Conservation (phyloP, 495 filamentous ascomycete genomes). For the Chaetomidium leptoderma region DNA sequence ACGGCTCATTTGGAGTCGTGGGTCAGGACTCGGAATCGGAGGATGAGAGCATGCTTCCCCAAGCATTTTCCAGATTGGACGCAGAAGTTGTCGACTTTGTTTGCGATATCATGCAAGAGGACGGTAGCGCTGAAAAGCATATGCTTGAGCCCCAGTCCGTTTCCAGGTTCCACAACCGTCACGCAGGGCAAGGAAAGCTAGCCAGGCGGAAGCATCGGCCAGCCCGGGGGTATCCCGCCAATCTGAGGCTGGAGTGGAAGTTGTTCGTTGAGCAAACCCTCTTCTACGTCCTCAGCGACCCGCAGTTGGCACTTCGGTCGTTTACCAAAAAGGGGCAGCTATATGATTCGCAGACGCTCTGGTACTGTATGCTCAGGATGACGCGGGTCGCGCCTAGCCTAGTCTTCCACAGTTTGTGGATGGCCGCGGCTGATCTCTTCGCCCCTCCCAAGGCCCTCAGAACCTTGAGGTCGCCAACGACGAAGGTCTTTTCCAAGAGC, state of each 20-base stretch:
- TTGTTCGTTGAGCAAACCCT: conserved; percentile 68
- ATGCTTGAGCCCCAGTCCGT: conserved; percentile 41
- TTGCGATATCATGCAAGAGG: conserved; percentile 50
- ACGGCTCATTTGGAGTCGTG: conserved; percentile 13
- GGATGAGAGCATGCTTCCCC: conserved; percentile 40
- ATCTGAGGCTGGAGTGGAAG: conserved; percentile 45
- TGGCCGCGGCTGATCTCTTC: conserved; percentile 63
- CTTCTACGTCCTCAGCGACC: conserved; percentile 67
- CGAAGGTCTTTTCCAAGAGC: conserved; percentile 38
- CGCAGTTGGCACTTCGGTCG: conserved; percentile 58
- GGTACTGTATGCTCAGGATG: conserved; percentile 51
- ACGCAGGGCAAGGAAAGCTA: conserved; percentile 28
- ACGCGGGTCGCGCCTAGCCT: conserved; percentile 50
- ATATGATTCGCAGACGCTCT: conserved; percentile 48
- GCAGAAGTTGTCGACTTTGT: conserved; percentile 49
- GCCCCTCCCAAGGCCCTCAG: conserved; percentile 56
- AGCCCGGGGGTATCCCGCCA: conserved; percentile 15
- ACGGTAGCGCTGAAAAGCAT: conserved; percentile 47
- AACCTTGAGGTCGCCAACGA: conserved; percentile 37
- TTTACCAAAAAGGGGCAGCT: conserved; percentile 52
- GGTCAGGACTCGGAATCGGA: conserved; percentile 33
- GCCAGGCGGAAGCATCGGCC: conserved; percentile 36
- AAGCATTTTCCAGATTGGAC: conserved; percentile 41
- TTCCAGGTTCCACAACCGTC: conserved; percentile 25
- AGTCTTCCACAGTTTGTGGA: conserved; percentile 75